These are phyloP conservation scores for Rubia balearica DNA, from an alignment of 305 asterid species.

Conservation along the genomic window DNA sequence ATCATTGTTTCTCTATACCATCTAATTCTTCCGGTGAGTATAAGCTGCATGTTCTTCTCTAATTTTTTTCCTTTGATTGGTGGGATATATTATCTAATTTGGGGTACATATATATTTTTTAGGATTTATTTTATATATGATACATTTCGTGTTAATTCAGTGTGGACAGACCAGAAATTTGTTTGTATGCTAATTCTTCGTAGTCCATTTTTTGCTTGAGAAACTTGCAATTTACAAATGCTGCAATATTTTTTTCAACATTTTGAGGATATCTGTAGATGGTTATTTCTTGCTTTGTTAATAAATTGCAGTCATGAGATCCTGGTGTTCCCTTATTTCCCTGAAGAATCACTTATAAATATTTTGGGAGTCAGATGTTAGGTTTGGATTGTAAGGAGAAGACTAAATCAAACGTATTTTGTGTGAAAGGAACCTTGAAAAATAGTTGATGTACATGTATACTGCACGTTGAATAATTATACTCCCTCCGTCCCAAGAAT, in stretches of 20 bases:
- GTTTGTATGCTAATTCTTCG: background rate
- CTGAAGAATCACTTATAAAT: background rate
- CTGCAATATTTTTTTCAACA: background rate
- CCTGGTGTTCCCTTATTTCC: background rate
- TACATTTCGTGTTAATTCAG: background rate
- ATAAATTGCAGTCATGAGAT: background rate
- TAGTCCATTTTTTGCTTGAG: background rate
- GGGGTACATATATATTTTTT: background rate
- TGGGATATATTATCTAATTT: background rate
- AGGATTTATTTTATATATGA: slow-evolving; percentile 1
- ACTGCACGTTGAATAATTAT: background rate
- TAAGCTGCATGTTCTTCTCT: background rate
- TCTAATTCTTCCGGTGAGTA: slow-evolving; percentile 68
- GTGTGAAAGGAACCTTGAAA: background rate
- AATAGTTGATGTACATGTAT: background rate
- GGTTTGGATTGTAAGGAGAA: background rate
- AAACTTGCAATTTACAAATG: background rate
- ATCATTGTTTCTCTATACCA: slow-evolving; percentile 74
- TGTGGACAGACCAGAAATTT: too few relatives aligned
- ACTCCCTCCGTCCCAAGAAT: too few relatives aligned
- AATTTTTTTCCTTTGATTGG: background rate
- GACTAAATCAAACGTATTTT: background rate
- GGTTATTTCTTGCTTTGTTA: too few relatives aligned
- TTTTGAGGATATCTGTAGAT: background rate
- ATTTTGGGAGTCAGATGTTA: background rate